A percentile compares a stretch with the other conserved stretches of the same genome.
phyloP scores from a whole-genome alignment of 2,329 filamentous ascomycete genomes.

The Trichoderma pleuroti region DNA sequence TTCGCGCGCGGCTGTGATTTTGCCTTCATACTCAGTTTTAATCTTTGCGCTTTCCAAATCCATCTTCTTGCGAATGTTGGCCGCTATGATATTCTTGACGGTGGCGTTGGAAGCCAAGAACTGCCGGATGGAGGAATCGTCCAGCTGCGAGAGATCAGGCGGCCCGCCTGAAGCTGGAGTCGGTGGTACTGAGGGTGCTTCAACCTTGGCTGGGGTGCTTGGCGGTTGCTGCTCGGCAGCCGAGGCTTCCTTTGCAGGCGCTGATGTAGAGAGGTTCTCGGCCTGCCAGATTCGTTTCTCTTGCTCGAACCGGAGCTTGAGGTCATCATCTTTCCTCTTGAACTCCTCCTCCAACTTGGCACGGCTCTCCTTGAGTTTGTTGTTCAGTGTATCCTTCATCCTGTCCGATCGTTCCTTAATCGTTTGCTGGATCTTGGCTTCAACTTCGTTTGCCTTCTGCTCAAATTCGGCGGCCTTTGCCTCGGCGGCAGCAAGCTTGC shows the following conservation, averaged over 20 bases:
- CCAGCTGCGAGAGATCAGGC: constrained; percentile 46
- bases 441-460: constrained; percentile 59
- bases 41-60: constrained; percentile 61
- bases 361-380: constrained; percentile 66
- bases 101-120: constrained; percentile 55
- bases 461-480: constrained; percentile 62
- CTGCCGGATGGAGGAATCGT: constrained; percentile 55
- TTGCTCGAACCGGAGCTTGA: background rate
- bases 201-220: constrained; percentile 26
- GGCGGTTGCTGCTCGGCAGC: background rate
- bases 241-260: background rate
- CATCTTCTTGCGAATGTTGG: constrained; percentile 67
- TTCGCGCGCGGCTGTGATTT: constrained; percentile 52
- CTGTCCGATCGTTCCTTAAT: constrained; percentile 64
- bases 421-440: constrained; percentile 57
- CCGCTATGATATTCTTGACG: constrained; percentile 55
- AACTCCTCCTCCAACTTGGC: constrained; percentile 49
- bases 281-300: background rate
- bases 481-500: constrained; percentile 58
- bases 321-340: background rate
- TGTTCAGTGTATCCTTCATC: constrained; percentile 66
- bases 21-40: constrained; percentile 53
- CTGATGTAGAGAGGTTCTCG: background rate
- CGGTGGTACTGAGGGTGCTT: constrained; percentile 30
- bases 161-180: constrained; percentile 37